Conservation (phyloP, 108 stramenopile species). For the Nitzschia putrida region DNA sequence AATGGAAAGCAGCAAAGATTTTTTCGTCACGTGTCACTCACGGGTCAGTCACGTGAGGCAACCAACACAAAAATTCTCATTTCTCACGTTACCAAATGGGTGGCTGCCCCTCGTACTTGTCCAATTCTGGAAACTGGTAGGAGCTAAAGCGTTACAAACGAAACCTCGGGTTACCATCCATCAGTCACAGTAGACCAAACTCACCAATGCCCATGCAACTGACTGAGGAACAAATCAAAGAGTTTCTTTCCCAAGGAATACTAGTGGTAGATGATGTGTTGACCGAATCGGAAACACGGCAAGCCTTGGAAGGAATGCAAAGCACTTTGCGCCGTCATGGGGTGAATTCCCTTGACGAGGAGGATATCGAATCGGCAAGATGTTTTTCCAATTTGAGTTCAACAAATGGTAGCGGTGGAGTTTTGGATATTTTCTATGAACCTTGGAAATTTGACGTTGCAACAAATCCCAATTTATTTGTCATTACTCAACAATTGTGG, state of each 20-base stretch:
- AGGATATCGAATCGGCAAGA: slow-evolving; percentile 45
- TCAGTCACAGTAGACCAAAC: no score
- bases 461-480: slow-evolving; percentile 61
- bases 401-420: slow-evolving; percentile 87
- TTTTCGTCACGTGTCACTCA: no score
- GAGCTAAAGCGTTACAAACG: no score
- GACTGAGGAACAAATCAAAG: slow-evolving; percentile 18
- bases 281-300: slow-evolving; percentile 39
- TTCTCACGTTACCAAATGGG: no score
- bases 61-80: no score
- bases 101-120: no score
- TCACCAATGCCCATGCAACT: not conserved
- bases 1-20: no score
- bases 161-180: no score
- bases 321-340: slow-evolving; percentile 49
- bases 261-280: slow-evolving; percentile 72
- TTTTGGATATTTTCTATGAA: slow-evolving; percentile 88
- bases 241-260: slow-evolving; percentile 51
- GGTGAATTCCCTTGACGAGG: slow-evolving; percentile 36
- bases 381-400: slow-evolving; percentile 57
- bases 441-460: slow-evolving; percentile 83
- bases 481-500: slow-evolving; percentile 79
- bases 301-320: slow-evolving; percentile 48
- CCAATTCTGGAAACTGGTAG: no score
- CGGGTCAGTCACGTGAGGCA: no score